A percentile compares a stretch with the other conserved stretches of the same genome.
Evolutionary conservation across 164 flowering plant species (phyloP).

Genomic region (Dillenia turbinata): DNA sequence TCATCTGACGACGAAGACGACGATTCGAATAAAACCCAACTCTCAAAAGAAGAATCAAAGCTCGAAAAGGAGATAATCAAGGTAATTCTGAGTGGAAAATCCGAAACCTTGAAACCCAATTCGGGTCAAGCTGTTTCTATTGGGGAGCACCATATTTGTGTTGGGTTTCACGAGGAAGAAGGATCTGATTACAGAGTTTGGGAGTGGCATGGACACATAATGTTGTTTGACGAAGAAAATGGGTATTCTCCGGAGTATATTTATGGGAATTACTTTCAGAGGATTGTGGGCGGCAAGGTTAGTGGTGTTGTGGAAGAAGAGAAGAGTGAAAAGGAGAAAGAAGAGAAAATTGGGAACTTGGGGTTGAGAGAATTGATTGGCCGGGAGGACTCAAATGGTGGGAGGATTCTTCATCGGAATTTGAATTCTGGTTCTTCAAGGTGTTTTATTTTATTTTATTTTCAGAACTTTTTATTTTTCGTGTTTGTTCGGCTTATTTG

Average conservation of each 20-base stretch:
- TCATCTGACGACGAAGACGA: conserved; percentile 15
- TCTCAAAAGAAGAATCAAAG: conserved; percentile 53
- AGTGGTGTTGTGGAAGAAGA: conserved; percentile 11
- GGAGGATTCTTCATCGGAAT: conserved; percentile 52
- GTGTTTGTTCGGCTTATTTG: too few relatives aligned
- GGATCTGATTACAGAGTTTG: conserved; percentile 66
- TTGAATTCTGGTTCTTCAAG: conserved; percentile 36
- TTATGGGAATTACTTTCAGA: conserved; percentile 74
- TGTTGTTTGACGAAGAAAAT: conserved; percentile 60
- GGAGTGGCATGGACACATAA: conserved; percentile 86
- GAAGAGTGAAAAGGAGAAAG: conserved; percentile 13
- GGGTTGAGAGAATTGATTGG: conserved; percentile 53
- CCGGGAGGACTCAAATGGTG: conserved; percentile 23
- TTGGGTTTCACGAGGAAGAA: conserved; percentile 49
- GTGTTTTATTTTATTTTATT: conserved; percentile 10
- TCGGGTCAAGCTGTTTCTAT: conserved; percentile 68
- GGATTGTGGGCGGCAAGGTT: conserved; percentile 19
- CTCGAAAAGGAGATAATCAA: conserved; percentile 56
- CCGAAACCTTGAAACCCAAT: conserved; percentile 53
- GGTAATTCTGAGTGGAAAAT: conserved; percentile 38
- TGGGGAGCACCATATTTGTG: conserved; percentile 63
- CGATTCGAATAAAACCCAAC: conserved; percentile 27
- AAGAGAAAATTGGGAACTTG: conserved; percentile 28
- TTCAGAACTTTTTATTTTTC: neutral
- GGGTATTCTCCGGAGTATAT: conserved; percentile 68